phyloP scores from a whole-genome alignment of 805 yeast genomes.

The Zygosaccharomyces pseudorouxii region DNA sequence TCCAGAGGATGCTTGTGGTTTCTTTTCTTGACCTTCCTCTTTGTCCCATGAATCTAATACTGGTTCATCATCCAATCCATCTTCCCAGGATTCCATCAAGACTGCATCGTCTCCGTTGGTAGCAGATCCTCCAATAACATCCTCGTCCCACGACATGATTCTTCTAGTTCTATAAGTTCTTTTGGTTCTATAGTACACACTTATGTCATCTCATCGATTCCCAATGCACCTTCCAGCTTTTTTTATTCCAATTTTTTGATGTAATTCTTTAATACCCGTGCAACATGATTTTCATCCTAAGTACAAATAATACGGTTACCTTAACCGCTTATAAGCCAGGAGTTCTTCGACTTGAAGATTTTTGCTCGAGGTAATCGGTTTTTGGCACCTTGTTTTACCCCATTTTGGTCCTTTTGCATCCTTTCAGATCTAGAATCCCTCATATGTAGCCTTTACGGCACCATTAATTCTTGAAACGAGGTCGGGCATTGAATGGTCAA shows the following conservation, averaged over 20 bases:
- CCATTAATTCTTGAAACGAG: background rate
- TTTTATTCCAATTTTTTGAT: constrained; percentile 2
- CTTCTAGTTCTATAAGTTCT: background rate
- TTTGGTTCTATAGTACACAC: background rate
- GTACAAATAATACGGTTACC: no score
- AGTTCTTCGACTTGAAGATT: background rate
- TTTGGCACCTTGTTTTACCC: background rate
- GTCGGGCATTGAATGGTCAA: background rate
- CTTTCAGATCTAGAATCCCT: background rate
- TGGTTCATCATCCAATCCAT: constrained; percentile 64
- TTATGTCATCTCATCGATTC: constrained; percentile 3
- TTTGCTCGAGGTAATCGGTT: background rate
- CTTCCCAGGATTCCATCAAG: constrained; percentile 71
- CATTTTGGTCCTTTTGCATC: background rate
- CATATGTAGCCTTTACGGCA: background rate
- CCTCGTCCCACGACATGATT: constrained; percentile 64
- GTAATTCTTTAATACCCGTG: background rate
- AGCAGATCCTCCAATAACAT: constrained; percentile 73
- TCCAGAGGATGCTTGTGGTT: constrained; percentile 32
- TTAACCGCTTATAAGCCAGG: background rate
- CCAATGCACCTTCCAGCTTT: background rate
- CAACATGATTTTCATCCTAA: background rate
- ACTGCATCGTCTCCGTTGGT: constrained; percentile 44
- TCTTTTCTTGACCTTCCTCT: constrained; percentile 56
- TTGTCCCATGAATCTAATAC: constrained; percentile 87